phyloP scores from a whole-genome alignment of 2,329 filamentous ascomycete genomes.

The Rhinocladiella mackenziei region DNA sequence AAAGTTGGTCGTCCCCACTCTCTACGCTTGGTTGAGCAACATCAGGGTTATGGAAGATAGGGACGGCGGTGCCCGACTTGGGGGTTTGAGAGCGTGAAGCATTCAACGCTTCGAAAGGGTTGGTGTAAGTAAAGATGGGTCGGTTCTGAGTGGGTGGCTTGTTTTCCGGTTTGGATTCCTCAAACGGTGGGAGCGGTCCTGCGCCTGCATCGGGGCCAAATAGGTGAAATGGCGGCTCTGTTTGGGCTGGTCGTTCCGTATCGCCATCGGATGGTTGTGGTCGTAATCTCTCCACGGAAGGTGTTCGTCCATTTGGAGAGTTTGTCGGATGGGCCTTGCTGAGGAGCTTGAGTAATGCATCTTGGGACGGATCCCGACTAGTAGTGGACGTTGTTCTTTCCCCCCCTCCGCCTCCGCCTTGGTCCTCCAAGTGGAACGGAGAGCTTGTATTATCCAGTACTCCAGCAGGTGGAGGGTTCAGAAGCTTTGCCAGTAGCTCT shows the following conservation, averaged over 20 bases:
- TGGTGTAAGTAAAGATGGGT: constrained; percentile 64
- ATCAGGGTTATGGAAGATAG: constrained; percentile 36
- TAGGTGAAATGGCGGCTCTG: constrained; percentile 35
- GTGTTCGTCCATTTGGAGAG: constrained; percentile 4
- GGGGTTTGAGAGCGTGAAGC: constrained; percentile 59
- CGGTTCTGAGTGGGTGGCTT: constrained; percentile 37
- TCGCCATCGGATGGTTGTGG: constrained; percentile 8
- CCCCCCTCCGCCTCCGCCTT: constrained; percentile 16
- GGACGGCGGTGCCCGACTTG: constrained; percentile 4
- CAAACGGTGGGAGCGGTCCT: constrained; percentile 38
- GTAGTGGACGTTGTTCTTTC: constrained; percentile 27
- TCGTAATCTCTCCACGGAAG: constrained; percentile 13
- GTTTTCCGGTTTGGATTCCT: constrained; percentile 35
- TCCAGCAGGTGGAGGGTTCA: constrained; percentile 42
- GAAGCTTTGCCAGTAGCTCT: constrained; percentile 55
- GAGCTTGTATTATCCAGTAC: constrained; percentile 33
- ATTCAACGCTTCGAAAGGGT: constrained; percentile 67
- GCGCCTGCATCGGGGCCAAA: constrained; percentile 32
- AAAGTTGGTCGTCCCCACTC: constrained; percentile 3
- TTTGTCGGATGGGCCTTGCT: constrained; percentile 59
- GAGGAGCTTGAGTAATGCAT: constrained; percentile 79
- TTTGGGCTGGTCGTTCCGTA: constrained; percentile 17
- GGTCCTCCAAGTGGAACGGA: constrained; percentile 21
- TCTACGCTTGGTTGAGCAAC: constrained; percentile 21
- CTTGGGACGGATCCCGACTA: constrained; percentile 64